Evolutionary conservation across 1,284 basidiomycete species (phyloP), one percentile per base, ranked within the genome.

Genomic region (Vanrija sp.): DNA sequence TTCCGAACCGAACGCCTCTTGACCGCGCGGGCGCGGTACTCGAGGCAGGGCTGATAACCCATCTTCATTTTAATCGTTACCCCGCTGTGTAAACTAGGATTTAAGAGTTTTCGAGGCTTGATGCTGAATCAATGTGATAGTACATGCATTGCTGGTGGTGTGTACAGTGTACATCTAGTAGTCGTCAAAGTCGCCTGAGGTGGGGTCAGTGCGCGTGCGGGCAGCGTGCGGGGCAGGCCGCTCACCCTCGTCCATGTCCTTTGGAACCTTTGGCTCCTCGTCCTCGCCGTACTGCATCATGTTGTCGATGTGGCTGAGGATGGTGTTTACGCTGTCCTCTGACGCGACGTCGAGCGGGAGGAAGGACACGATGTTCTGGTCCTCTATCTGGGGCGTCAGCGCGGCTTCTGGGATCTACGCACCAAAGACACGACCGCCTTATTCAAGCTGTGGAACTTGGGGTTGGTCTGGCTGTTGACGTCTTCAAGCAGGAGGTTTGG

Each of bases 361-460:
- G 80, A 99, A 99, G 2, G 91, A 93, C 5, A 99, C 96, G 53
- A 99, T 83, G 46, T 94, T 95, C 73, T 98, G 94, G 71, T 98
- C 96, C 73, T 98, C 93, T 71, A 99, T 98, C 91, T 52, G 41
- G 1, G 46, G 42, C 3, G 31, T 31, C 4, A 23, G 16, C 20
- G 3, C 15, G 5, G 78, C 84, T 60, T 69, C 95, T 93, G 64
- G 31, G 24, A 9, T 25, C 6, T 14, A 31, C 31, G 12, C 12
- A 31, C 31, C 31, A 98, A 79, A 65, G 94, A 88, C 3, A 96
- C 96, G 52, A 99, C 87, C 1, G 95, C 95, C 71, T 88, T 84
- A 75, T 98, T 99, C 41, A 98, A 81, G 8, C 88, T 83, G 71
- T 97, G 93, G 71, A 97, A 98, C 61, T 86, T 85, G 6, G 89